These are phyloP conservation scores for Paramarasmius palmivorus DNA, from an alignment of 1,284 basidiomycete genomes.

Conservation along the genomic window DNA sequence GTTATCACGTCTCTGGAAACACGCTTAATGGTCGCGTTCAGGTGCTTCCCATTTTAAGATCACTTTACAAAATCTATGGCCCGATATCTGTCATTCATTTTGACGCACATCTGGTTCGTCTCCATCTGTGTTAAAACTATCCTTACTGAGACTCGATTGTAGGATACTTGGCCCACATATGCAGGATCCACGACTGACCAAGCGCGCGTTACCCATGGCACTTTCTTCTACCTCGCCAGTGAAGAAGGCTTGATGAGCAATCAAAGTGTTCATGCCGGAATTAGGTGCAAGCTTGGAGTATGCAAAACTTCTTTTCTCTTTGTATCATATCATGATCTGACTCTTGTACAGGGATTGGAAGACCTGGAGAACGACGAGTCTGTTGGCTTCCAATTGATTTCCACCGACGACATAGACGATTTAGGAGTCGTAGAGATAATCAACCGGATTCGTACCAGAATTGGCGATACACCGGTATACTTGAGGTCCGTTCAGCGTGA, in stretches of 20 bases:
- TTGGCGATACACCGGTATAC: slow-evolving; percentile 74
- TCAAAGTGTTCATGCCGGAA: slow-evolving; percentile 76
- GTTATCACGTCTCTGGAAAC: background rate
- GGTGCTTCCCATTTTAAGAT: slow-evolving; percentile 71
- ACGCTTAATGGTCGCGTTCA: slow-evolving; percentile 16
- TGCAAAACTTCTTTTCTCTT: background rate
- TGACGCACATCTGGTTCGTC: slow-evolving; percentile 65
- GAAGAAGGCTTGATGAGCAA: slow-evolving; percentile 75
- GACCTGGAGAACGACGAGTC: slow-evolving; percentile 65
- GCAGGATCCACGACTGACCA: slow-evolving; percentile 55
- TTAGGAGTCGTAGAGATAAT: slow-evolving; percentile 64
- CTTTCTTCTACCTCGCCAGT: slow-evolving; percentile 73
- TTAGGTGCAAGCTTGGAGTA: slow-evolving; percentile 71
- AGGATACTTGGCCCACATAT: slow-evolving; percentile 57
- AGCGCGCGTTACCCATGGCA: slow-evolving; percentile 72
- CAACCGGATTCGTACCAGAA: slow-evolving; percentile 57
- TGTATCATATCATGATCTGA: background rate
- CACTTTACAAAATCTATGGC: slow-evolving; percentile 72
- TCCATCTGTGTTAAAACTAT: background rate
- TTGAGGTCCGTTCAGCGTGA: slow-evolving; percentile 52
- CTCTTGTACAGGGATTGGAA: slow-evolving; percentile 43
- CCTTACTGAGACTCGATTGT: slow-evolving; percentile 1
- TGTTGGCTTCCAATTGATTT: slow-evolving; percentile 71
- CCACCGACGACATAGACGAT: slow-evolving; percentile 78
- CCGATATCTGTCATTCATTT: slow-evolving; percentile 82